Conservation (phyloP, 495 filamentous ascomycete genomes). For the Tuber magnatum region DNA sequence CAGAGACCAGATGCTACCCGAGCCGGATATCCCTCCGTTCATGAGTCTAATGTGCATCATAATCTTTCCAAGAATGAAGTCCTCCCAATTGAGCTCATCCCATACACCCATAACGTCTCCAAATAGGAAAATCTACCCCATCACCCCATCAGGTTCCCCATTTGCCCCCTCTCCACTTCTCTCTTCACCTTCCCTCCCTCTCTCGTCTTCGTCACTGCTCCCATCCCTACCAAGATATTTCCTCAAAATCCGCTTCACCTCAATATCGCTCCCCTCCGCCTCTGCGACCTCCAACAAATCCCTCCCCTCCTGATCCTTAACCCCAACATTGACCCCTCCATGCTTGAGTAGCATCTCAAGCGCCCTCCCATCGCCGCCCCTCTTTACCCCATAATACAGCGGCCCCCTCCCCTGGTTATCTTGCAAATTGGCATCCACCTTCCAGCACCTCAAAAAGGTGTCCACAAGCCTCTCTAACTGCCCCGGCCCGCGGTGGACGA, state of each 20-base stretch:
- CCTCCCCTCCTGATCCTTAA: not conserved
- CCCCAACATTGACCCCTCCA: not conserved
- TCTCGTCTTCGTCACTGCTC: not conserved
- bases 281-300: not conserved
- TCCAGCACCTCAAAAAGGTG: not conserved
- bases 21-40: not conserved
- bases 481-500: not conserved
- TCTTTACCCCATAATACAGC: not conserved
- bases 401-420: not conserved
- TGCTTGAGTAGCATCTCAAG: not conserved
- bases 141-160: not conserved
- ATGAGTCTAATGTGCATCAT: not conserved
- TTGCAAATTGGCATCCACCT: not conserved
- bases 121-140: not conserved
- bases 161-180: not conserved
- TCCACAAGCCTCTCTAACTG: not conserved
- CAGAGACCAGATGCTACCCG: not conserved
- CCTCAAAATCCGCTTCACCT: not conserved
- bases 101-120: not conserved
- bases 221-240: not conserved
- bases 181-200: not conserved
- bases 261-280: not conserved
- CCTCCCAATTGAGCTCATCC: not conserved
- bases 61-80: not conserved
- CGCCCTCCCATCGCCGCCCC: not conserved